Evolutionary conservation across 805 yeast genomes (phyloP).

Genomic region (Kuraishia ogatae): DNA sequence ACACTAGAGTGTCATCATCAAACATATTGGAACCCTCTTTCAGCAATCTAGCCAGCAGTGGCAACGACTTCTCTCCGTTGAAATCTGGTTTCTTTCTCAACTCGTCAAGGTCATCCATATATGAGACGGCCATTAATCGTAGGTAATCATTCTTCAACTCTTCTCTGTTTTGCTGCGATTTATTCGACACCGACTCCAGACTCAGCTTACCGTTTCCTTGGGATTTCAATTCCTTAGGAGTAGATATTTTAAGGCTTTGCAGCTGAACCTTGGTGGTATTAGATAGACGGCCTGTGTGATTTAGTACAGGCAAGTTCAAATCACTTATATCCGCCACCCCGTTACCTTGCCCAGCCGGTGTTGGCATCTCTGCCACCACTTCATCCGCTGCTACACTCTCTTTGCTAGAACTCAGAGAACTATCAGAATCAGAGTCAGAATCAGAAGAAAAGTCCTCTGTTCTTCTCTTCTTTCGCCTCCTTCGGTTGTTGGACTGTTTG

Average conservation of each 20-base stretch:
- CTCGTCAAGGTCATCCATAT: constrained; percentile 52
- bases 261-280: constrained; percentile 10
- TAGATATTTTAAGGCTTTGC: constrained; percentile 8
- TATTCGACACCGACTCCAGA: neutral
- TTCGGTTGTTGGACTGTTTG: constrained; percentile 22
- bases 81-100: constrained; percentile 60
- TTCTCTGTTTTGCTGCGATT: constrained; percentile 11
- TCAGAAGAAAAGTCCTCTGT: constrained; percentile 62
- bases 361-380: constrained; percentile 12
- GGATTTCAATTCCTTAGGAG: constrained; percentile 3
- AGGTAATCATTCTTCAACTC: constrained; percentile 43
- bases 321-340: constrained; percentile 8
- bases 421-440: constrained; percentile 37
- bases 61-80: constrained; percentile 42
- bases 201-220: constrained; percentile 5
- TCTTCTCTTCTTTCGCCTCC: constrained; percentile 75
- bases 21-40: constrained; percentile 53
- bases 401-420: constrained; percentile 14
- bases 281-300: constrained; percentile 2
- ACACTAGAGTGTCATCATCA: constrained; percentile 39
- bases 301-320: neutral
- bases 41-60: constrained; percentile 45
- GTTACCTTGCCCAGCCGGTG: constrained; percentile 9
- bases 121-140: constrained; percentile 44
- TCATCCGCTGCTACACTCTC: constrained; percentile 2